Conservation (phyloP, 202 grass and related monocot genomes). For the Setaria italica region DNA sequence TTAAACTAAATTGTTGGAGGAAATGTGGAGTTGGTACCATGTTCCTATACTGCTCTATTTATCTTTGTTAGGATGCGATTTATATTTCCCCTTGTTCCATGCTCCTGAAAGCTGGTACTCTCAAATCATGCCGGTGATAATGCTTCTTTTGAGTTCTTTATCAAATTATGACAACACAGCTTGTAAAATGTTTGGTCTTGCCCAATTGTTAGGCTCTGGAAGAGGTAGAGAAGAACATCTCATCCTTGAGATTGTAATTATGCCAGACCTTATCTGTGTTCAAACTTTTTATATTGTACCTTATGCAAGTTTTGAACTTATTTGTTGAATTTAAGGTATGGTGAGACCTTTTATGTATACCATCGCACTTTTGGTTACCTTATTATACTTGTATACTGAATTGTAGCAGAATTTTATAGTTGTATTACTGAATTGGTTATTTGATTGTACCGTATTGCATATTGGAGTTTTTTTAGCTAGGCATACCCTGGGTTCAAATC, state of each 20-base stretch:
- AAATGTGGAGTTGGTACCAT: background rate
- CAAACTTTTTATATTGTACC: background rate
- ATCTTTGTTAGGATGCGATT: background rate
- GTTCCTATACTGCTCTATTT: background rate
- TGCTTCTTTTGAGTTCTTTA: background rate
- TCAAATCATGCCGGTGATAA: background rate
- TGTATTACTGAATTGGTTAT: background rate
- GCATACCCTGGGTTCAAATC: too few relatives aligned
- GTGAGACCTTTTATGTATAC: background rate
- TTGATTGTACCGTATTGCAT: background rate
- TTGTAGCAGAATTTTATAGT: background rate
- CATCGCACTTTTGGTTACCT: background rate
- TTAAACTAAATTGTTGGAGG: background rate
- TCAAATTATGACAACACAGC: background rate
- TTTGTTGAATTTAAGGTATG: background rate
- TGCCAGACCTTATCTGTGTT: background rate
- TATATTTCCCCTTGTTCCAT: background rate
- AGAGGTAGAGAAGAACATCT: conserved; percentile 82
- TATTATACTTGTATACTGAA: background rate
- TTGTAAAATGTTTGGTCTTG: background rate
- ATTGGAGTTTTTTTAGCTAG: too few relatives aligned
- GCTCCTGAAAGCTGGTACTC: background rate
- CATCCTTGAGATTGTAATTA: conserved; percentile 22
- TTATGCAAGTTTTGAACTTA: background rate
- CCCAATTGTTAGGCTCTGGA: conserved; percentile 70